Conservation (phyloP, 345 rosid species). For the Pugionium dolabratum region DNA sequence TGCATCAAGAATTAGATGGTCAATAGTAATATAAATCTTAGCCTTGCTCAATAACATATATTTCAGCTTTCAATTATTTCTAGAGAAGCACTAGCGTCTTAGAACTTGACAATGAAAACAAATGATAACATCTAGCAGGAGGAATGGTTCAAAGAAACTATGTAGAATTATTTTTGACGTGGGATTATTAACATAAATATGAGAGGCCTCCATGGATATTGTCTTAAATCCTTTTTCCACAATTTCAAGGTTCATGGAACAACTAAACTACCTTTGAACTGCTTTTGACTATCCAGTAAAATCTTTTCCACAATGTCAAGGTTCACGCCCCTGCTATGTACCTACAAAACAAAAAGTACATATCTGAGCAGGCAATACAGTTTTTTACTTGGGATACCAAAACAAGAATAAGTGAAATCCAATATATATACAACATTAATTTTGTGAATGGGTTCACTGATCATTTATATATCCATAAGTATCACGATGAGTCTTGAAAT, state of each 20-base stretch:
- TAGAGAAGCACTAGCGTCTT: slow-evolving; percentile 9
- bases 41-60: slow-evolving; percentile 2
- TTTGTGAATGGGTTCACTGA: slow-evolving; percentile 1
- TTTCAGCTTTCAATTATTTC: slow-evolving; percentile 28
- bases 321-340: slow-evolving; percentile 80
- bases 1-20: slow-evolving; percentile 16
- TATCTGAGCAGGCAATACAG: slow-evolving; percentile 10
- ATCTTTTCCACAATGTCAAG: slow-evolving; percentile 71
- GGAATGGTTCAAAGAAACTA: slow-evolving; percentile 8
- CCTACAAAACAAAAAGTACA: slow-evolving; percentile 45
- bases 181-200: slow-evolving; percentile 11
- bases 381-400: slow-evolving; percentile 12
- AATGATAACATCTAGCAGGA: slow-evolving; percentile 10
- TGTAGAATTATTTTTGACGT: background rate
- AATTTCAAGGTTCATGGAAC: slow-evolving; percentile 16
- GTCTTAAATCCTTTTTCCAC: slow-evolving; percentile 13
- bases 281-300: slow-evolving; percentile 64
- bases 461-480: slow-evolving; percentile 5
- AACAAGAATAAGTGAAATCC: slow-evolving; percentile 20
- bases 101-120: slow-evolving; percentile 12
- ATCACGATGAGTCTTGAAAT: slow-evolving; percentile 17
- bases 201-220: slow-evolving; percentile 16
- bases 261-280: slow-evolving; percentile 56
- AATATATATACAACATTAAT: slow-evolving; percentile 1
- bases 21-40: slow-evolving; percentile 3